These are phyloP conservation scores for Pythium plurisporium DNA, from an alignment of 352 stramenopile genomes.

Conservation along the genomic window DNA sequence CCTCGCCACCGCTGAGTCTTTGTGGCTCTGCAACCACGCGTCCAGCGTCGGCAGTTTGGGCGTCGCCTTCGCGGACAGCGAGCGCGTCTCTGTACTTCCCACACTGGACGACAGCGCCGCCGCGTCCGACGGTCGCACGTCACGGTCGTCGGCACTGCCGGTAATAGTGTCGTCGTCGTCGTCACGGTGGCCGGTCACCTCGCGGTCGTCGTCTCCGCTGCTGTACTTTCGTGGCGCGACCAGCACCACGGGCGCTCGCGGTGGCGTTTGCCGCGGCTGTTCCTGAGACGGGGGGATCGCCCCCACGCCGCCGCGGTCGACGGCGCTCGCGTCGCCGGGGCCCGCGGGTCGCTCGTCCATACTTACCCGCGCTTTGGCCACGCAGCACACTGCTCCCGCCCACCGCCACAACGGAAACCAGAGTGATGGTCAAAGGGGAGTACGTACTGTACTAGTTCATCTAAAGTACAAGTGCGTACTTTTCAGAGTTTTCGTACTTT, in stretches of 20 bases:
- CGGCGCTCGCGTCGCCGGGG: conserved; percentile 5
- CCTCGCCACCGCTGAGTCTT: too few relatives aligned
- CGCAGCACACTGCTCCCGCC: conserved; percentile 3
- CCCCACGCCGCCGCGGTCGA: background rate
- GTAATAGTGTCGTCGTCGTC: background rate
- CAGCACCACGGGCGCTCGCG: background rate
- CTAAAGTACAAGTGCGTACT: conserved; percentile 8
- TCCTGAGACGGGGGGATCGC: background rate
- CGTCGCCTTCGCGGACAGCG: background rate
- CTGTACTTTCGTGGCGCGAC: background rate
- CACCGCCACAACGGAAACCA: conserved; percentile 1
- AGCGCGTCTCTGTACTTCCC: background rate
- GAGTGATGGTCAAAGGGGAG: conserved; percentile 8
- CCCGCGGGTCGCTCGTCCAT: conserved; percentile 2
- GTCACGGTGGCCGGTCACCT: too few relatives aligned
- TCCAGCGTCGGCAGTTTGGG: conserved; percentile 11
- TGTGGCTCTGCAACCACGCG: conserved; percentile 1
- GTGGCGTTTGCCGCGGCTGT: too few relatives aligned
- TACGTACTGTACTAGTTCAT: background rate
- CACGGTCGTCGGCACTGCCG: background rate
- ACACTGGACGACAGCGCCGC: background rate
- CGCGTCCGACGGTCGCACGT: background rate
- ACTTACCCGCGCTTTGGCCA: conserved; percentile 1
- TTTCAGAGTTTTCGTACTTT: too few relatives aligned
- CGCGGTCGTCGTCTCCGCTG: background rate